Evolutionary conservation across 805 yeast genomes (phyloP).

Genomic region (Saccharomycopsis olivae): DNA sequence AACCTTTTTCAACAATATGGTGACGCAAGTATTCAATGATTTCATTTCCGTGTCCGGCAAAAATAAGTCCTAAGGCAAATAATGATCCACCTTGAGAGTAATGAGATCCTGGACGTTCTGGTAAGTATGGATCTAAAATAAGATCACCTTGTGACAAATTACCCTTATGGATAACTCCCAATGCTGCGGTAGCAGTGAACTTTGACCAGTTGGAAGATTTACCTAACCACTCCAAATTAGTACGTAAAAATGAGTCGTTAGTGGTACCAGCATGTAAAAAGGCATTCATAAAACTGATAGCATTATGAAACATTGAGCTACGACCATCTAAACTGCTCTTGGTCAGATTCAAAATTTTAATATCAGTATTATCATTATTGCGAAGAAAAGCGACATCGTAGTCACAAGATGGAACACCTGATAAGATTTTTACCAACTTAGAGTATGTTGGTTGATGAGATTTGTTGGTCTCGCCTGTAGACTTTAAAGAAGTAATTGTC

Average conservation of each 20-base stretch:
- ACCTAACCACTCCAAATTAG: conserved; percentile 90
- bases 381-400: conserved; percentile 78
- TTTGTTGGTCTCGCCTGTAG: conserved; percentile 20
- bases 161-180: conserved; percentile 95
- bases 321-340: conserved; percentile 80
- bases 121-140: conserved; percentile 82
- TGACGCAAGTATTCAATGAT: conserved; percentile 61
- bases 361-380: conserved; percentile 81
- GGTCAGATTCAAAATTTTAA: conserved; percentile 68
- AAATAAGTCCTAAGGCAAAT: conserved; percentile 85
- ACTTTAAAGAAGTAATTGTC: conserved; percentile 23
- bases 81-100: conserved; percentile 94
- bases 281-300: conserved; percentile 90
- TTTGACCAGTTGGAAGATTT: conserved; percentile 99
- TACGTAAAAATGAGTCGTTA: conserved; percentile 82
- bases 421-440: conserved; percentile 57
- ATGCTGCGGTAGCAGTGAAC: conserved; percentile 93
- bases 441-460: conserved; percentile 22
- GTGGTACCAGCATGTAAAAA: conserved; percentile 95
- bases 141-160: conserved; percentile 84
- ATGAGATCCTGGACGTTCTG: conserved; percentile 60
- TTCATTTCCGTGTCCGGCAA: conserved; percentile 90
- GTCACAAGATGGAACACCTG: conserved; percentile 93
- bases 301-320: conserved; percentile 89
- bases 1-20: conserved; percentile 55